Evolutionary conservation across 257 asterid species (phyloP), one percentile per base, ranked within the genome.

Genomic region (Sherardia arvensis): DNA sequence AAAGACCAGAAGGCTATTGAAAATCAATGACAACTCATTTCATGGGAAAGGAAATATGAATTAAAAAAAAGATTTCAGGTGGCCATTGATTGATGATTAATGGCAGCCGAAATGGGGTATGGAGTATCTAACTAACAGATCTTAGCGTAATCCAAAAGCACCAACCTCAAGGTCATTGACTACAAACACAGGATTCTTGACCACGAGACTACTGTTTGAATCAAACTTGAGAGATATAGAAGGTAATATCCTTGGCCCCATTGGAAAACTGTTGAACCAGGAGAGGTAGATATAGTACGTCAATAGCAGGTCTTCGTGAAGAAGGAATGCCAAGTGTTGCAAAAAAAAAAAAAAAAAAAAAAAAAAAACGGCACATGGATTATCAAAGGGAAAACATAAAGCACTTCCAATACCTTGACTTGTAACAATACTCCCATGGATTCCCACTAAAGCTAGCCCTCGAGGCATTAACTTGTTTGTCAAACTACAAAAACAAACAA

Each of bases 361-460:
- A 38, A 9, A 38, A 38, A 9, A 12, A 40, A 43, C 8, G 10
- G 47, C 47, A 38, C 47, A 38, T 38, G n/a, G 5, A 3, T 30
- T 22, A 9, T 43, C 25, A 8, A 51, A 38, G 51, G 59, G 70
- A 40, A 72, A 72, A 28, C n/a, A n/a, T n/a, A 55, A 62, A 60
- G 43, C 7, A 62, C 45, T 67, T 70, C 71, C 67, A 26, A 56
- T 81, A 88, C 96, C 95, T 84, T 73, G 84, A 75, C 77, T 84
- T 83, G 81, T 88, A 88, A 77, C 96, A 88, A 79, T 88, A 83
- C 69, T 86, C 65, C 90, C 95, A 88, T 28, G 93, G 96, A 71
- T 84, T 83, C 70, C 95, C 95, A 76, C 81, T 74, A 62, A 87
- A 83, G 76, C 66, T 82, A 69, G 89, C 64, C 73, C 80, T 87